These are phyloP conservation scores for Thalassiosira profunda DNA, from an alignment of 108 stramenopile species.

Conservation along the genomic window DNA sequence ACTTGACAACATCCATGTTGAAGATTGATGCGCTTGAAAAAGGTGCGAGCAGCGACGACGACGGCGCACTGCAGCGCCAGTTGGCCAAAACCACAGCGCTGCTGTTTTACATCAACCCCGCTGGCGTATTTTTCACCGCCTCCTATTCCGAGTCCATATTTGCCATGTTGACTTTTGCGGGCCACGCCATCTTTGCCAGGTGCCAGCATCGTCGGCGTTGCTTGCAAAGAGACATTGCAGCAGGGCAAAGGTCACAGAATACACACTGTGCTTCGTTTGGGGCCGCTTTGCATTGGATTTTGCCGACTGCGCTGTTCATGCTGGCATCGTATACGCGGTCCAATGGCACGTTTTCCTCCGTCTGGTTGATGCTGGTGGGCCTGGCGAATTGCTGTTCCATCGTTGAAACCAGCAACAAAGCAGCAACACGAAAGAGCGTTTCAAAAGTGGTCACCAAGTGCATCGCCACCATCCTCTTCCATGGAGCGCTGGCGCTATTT, in stretches of 20 bases:
- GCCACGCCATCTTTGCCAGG: slow-evolving; percentile 44
- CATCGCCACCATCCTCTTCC: slow-evolving; percentile 12
- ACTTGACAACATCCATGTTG: slow-evolving; percentile 52
- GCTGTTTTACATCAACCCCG: slow-evolving; percentile 78
- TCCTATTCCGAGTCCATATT: slow-evolving; percentile 88
- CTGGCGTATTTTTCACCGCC: slow-evolving; percentile 82
- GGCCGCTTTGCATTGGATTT: slow-evolving; percentile 23
- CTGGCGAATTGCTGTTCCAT: slow-evolving; percentile 40
- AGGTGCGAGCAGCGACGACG: not conserved
- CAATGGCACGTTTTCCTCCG: slow-evolving; percentile 73
- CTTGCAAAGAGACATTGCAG: not conserved
- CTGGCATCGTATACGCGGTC: slow-evolving; percentile 77
- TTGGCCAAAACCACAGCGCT: slow-evolving; percentile 37
- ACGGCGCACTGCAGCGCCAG: slow-evolving; percentile 1
- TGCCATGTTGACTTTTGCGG: slow-evolving; percentile 64
- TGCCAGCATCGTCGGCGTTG: slow-evolving; percentile 19
- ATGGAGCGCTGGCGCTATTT: slow-evolving; percentile 29
- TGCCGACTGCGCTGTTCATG: slow-evolving; percentile 53
- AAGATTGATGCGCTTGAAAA: not conserved
- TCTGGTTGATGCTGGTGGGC: slow-evolving; percentile 63
- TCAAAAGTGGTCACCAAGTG: not conserved
- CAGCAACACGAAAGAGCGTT: not conserved
- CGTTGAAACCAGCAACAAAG: not conserved
- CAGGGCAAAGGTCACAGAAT: not conserved
- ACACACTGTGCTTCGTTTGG: not conserved